Percentiles rank a stretch among this genome's conserved stretches.
Evolutionary conservation across 176 grass and related monocot genomes (phyloP).

Genomic region (Tillandsia leiboldiana): DNA sequence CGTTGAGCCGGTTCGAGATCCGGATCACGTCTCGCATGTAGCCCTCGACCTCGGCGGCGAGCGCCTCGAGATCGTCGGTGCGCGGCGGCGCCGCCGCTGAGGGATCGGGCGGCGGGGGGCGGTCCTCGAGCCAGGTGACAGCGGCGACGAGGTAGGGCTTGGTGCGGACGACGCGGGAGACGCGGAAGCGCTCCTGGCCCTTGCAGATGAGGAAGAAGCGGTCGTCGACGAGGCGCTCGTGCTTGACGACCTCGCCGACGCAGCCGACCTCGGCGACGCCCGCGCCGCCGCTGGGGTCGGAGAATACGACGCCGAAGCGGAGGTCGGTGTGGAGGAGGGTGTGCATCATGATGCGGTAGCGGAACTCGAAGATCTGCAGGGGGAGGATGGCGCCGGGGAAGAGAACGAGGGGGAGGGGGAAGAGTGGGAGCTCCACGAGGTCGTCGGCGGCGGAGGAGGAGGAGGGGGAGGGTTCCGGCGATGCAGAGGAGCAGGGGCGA

Average conservation of each 20-base stretch:
- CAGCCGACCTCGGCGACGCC: conserved; percentile 61
- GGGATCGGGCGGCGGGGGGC: conserved; percentile 46
- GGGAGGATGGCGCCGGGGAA: conserved; percentile 73
- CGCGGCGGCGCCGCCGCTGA: conserved; percentile 32
- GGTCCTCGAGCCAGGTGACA: conserved; percentile 93
- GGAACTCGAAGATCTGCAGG: conserved; percentile 97
- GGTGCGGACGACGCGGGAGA: conserved; percentile 50
- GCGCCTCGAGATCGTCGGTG: conserved; percentile 50
- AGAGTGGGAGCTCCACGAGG: conserved; percentile 79
- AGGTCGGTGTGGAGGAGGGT: conserved; percentile 86
- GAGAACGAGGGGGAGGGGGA: conserved; percentile 90
- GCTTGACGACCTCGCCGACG: conserved; percentile 93
- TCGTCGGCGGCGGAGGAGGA: conserved; percentile 27
- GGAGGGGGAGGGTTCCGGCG: neutral
- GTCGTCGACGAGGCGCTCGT: conserved; percentile 90
- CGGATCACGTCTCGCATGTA: conserved; percentile 94
- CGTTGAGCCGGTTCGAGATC: conserved; percentile 88
- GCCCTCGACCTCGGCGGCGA: conserved; percentile 70
- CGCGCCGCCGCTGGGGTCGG: conserved; percentile 28
- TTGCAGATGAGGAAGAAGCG: conserved; percentile 99
- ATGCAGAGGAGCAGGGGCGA: conserved; percentile 8
- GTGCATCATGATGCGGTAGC: conserved; percentile 99
- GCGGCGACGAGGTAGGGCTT: conserved; percentile 92
- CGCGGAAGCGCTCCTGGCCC: conserved; percentile 92
- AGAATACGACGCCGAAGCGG: conserved; percentile 58